Conservation (phyloP, 2,329 filamentous ascomycete species). For the Nakataea oryzae region DNA sequence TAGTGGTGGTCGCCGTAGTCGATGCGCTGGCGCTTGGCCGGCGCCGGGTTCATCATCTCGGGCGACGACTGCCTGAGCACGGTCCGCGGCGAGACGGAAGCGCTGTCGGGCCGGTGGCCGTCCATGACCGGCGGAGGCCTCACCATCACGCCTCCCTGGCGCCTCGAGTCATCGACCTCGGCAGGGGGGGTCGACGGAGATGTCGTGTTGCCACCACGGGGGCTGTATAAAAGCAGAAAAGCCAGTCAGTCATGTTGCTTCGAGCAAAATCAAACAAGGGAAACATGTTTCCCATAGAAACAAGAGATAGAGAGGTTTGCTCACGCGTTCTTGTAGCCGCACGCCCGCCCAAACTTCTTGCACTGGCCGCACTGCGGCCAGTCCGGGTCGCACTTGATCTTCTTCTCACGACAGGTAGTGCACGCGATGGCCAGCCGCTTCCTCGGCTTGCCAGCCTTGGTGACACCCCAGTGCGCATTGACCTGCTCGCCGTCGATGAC, state of each 20-base stretch:
- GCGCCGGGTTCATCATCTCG: slow-evolving; percentile 14
- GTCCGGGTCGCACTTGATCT: slow-evolving; percentile 92
- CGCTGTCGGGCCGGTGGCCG: slow-evolving; percentile 25
- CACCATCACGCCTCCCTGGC: slow-evolving; percentile 14
- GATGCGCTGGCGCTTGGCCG: slow-evolving; percentile 38
- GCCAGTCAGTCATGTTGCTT: background rate
- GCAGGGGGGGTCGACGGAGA: slow-evolving; percentile 42
- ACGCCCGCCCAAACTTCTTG: slow-evolving; percentile 78
- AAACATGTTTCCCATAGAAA: background rate
- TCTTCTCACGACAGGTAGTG: slow-evolving; percentile 88
- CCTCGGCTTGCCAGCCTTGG: slow-evolving; percentile 85
- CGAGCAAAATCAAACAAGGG: background rate
- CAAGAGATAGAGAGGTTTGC: slow-evolving; percentile 27
- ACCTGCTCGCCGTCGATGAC: slow-evolving; percentile 78
- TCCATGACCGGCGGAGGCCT: background rate
- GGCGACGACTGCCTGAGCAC: slow-evolving; percentile 21
- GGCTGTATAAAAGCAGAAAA: slow-evolving; percentile 24
- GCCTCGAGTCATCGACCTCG: slow-evolving; percentile 33
- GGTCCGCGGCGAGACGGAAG: slow-evolving; percentile 36
- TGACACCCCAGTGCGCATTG: slow-evolving; percentile 88
- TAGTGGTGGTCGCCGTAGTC: slow-evolving; percentile 29
- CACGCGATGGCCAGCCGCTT: slow-evolving; percentile 90
- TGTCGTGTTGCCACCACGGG: slow-evolving; percentile 46
- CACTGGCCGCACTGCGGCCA: slow-evolving; percentile 83
- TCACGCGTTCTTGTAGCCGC: slow-evolving; percentile 80